Percentiles rank a stretch among this genome's conserved stretches.
Evolutionary conservation across 2,329 filamentous ascomycete genomes (phyloP).

Genomic region (Bipolaris oryzae): DNA sequence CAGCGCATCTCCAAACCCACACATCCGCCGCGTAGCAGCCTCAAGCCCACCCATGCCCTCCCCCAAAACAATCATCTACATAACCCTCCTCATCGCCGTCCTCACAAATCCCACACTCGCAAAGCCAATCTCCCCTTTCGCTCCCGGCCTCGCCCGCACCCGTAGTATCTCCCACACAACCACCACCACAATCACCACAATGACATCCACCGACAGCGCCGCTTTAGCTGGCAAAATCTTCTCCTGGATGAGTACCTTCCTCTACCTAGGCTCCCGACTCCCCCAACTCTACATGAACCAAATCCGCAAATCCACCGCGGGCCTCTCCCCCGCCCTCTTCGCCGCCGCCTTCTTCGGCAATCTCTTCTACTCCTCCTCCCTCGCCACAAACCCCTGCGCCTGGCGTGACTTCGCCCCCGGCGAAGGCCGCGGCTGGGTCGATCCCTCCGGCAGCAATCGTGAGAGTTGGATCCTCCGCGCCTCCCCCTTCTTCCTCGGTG

Average conservation of each 20-base stretch:
- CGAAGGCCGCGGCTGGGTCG: slow-evolving; percentile 66
- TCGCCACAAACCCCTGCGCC: slow-evolving; percentile 67
- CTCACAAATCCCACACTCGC: slow-evolving; percentile 47
- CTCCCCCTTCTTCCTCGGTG: slow-evolving; percentile 69
- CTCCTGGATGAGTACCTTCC: slow-evolving; percentile 53
- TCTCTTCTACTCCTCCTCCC: slow-evolving; percentile 67
- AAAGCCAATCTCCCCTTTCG: slow-evolving; percentile 34
- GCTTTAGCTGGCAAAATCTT: slow-evolving; percentile 50
- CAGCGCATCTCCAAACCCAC: slow-evolving; percentile 34
- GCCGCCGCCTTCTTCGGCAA: slow-evolving; percentile 71
- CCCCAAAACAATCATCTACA: slow-evolving; percentile 54
- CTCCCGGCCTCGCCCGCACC: slow-evolving; percentile 22
- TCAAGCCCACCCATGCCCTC: slow-evolving; percentile 54
- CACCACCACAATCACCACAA: slow-evolving; percentile 7
- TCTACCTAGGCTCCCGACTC: slow-evolving; percentile 47
- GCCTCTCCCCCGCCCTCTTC: slow-evolving; percentile 68
- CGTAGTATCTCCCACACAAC: slow-evolving; percentile 17
- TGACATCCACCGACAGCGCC: slow-evolving; percentile 18
- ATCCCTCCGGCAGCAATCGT: slow-evolving; percentile 60
- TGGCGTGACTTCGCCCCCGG: slow-evolving; percentile 62
- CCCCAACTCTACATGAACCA: slow-evolving; percentile 72
- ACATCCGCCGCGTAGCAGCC: slow-evolving; percentile 41
- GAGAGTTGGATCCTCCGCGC: slow-evolving; percentile 63
- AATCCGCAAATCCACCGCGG: slow-evolving; percentile 65
- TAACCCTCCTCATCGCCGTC: slow-evolving; percentile 54